These are phyloP conservation scores for Paradendryphiella salina DNA, from an alignment of 2,329 filamentous ascomycete genomes.

Conservation along the genomic window DNA sequence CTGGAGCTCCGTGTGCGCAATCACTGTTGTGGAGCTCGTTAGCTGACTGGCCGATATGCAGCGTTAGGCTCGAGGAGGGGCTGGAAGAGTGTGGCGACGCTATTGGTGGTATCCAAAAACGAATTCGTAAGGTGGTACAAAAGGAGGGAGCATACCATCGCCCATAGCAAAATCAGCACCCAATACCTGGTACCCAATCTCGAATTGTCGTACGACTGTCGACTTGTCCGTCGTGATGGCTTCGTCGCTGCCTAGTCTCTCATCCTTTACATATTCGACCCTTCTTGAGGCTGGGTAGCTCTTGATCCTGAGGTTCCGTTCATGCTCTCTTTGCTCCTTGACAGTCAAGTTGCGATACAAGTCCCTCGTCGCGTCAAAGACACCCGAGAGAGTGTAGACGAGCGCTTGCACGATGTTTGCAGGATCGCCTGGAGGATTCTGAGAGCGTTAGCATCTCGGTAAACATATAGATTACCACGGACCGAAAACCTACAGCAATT, in stretches of 20 bases:
- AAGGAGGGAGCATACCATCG: constrained; percentile 31
- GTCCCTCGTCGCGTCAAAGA: constrained; percentile 44
- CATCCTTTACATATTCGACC: constrained; percentile 36
- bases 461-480: not conserved
- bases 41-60: not conserved
- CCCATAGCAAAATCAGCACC: constrained; percentile 39
- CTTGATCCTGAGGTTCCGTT: constrained; percentile 32
- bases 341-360: constrained; percentile 35
- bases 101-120: not conserved
- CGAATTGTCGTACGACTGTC: constrained; percentile 37
- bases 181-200: constrained; percentile 35
- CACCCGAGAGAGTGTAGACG: constrained; percentile 38
- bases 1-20: constrained; percentile 40
- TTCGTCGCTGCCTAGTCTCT: constrained; percentile 30
- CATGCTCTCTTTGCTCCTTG: constrained; percentile 43
- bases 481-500: constrained; percentile 27
- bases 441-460: constrained; percentile 13
- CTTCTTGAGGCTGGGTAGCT: constrained; percentile 35
- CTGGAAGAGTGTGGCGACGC: not conserved
- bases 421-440: constrained; percentile 34
- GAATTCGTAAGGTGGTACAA: not conserved
- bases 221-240: constrained; percentile 40
- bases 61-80: not conserved
- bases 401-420: constrained; percentile 39
- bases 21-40: constrained; percentile 22